Percentiles rank a stretch among this genome's conserved stretches.
phyloP scores from a whole-genome alignment of 2,329 filamentous ascomycete species.

The Aureobasidium sp. region DNA sequence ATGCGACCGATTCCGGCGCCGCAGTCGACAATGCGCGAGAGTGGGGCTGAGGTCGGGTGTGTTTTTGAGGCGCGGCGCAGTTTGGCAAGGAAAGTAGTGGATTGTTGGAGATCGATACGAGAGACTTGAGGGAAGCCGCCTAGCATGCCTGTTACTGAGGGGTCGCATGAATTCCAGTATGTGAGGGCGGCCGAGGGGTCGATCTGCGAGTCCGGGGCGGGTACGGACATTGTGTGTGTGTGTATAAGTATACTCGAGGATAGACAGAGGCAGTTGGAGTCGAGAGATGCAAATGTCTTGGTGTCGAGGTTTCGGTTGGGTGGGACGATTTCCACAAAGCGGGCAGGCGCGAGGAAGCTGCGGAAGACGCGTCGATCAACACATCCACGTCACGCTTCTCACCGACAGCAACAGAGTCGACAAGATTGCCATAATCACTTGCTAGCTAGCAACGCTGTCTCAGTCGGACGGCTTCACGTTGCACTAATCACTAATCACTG shows the following conservation, averaged over 20 bases:
- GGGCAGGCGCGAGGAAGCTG: neutral
- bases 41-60: constrained; percentile 22
- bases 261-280: neutral
- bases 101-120: constrained; percentile 63
- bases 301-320: neutral
- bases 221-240: neutral
- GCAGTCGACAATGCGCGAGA: constrained; percentile 47
- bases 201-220: constrained; percentile 36
- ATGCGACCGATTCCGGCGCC: constrained; percentile 73
- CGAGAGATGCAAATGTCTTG: neutral
- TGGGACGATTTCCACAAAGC: neutral
- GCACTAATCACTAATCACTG: neutral
- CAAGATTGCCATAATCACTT: neutral
- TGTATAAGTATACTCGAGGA: neutral
- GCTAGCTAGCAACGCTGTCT: neutral
- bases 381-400: neutral
- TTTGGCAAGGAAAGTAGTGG: constrained; percentile 60
- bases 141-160: constrained; percentile 66
- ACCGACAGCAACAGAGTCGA: neutral
- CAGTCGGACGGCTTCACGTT: too few species aligned
- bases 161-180: constrained; percentile 46
- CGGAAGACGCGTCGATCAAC: constrained; percentile 13
- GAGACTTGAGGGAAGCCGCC: constrained; percentile 64
- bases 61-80: constrained; percentile 40
- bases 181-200: constrained; percentile 34